Percentiles rank a stretch among this genome's conserved stretches.
phyloP scores from a whole-genome alignment of 2,329 filamentous ascomycete genomes.

The Aspergillus neoniger region DNA sequence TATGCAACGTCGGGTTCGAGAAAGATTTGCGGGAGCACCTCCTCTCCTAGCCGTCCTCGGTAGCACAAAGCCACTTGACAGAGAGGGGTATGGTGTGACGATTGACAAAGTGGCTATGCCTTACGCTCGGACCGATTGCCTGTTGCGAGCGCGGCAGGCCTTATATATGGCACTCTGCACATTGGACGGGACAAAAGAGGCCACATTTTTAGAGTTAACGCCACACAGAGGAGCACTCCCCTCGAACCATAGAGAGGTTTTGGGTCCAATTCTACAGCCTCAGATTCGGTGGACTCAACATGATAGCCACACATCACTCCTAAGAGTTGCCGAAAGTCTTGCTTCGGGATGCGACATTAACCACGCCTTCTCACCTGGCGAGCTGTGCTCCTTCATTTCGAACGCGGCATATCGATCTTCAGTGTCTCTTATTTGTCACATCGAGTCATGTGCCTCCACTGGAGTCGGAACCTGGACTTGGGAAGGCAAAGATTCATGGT shows the following conservation, averaged over 20 bases:
- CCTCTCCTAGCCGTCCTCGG: background rate
- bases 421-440: background rate
- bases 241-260: background rate
- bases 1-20: background rate
- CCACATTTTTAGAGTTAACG: slow-evolving; percentile 1
- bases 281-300: background rate
- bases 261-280: background rate
- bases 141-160: slow-evolving; percentile 3
- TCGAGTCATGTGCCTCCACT: background rate
- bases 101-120: background rate
- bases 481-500: background rate
- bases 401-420: no score
- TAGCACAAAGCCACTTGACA: background rate
- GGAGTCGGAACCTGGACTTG: background rate
- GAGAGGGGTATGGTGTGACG: background rate
- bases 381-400: background rate
- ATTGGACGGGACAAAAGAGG: background rate
- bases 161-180: background rate
- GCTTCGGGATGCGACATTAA: background rate
- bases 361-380: background rate
- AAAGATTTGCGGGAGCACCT: background rate
- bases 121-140: background rate
- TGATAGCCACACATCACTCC: background rate
- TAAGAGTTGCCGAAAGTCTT: background rate
- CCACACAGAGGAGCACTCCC: background rate